phyloP scores from a whole-genome alignment of 352 stramenopile genomes.

The Globisporangium abappressorium region DNA sequence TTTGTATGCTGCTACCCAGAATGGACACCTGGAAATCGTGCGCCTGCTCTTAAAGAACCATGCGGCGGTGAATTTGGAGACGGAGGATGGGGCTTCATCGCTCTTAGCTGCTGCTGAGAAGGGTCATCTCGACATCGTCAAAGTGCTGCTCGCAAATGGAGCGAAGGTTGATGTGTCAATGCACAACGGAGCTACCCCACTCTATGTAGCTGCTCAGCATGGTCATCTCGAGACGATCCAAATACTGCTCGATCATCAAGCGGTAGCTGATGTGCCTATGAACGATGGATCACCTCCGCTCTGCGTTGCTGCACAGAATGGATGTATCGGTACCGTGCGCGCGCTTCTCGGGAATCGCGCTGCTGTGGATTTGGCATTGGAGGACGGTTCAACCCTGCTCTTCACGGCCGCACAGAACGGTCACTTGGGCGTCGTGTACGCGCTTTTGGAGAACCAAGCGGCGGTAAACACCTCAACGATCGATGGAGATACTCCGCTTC shows the following conservation, averaged over 20 bases:
- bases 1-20: background rate
- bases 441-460: background rate
- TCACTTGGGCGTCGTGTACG: background rate
- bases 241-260: too few species aligned
- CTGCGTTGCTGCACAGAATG: background rate
- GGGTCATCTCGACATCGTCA: background rate
- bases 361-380: background rate
- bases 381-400: background rate
- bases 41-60: background rate
- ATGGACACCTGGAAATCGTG: background rate
- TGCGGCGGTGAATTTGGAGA: background rate
- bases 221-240: too few species aligned
- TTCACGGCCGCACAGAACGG: background rate
- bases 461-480: background rate
- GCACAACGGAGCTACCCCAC: too few species aligned
- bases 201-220: too few species aligned
- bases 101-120: slow-evolving; percentile 1
- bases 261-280: background rate
- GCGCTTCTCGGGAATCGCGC: background rate
- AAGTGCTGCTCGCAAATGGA: background rate
- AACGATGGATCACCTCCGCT: background rate
- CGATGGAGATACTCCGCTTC: background rate
- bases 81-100: background rate
- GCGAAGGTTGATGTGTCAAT: background rate
- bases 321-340: background rate